Conservation (phyloP, 23 red algal species). For the Cyanidiococcus yangmingshanensis region DNA sequence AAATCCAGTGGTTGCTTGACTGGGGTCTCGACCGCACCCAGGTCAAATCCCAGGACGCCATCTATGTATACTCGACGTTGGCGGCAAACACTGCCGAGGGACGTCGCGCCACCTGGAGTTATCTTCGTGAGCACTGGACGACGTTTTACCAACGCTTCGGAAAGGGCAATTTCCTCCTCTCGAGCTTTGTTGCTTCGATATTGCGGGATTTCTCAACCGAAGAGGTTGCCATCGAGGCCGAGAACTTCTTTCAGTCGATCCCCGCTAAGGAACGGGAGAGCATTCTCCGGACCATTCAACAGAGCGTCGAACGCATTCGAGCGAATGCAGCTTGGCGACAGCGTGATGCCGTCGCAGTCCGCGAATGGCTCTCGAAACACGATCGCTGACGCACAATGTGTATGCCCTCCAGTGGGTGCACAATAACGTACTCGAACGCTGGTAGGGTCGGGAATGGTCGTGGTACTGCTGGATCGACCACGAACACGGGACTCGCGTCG, state of each 20-base stretch:
- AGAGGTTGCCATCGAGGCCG: not conserved
- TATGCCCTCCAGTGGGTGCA: too few relatives aligned
- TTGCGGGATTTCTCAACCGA: not conserved
- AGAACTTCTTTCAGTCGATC: not conserved
- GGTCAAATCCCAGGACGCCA: conserved; percentile 34
- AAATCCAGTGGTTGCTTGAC: conserved; percentile 21
- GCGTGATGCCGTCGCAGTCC: not conserved
- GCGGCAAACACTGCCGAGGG: conserved; percentile 19
- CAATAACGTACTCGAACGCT: too few relatives aligned
- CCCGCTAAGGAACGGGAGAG: conserved; percentile 9
- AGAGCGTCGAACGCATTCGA: conserved; percentile 12
- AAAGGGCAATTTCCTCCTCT: conserved; percentile 37
- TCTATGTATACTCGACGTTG: conserved; percentile 23
- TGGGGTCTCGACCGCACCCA: conserved; percentile 30
- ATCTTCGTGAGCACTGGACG: conserved; percentile 26
- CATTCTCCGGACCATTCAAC: conserved; percentile 6
- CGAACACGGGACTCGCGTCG: too few relatives aligned
- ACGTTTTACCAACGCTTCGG: conserved; percentile 30
- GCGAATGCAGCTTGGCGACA: conserved; percentile 11
- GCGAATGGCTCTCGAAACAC: not conserved
- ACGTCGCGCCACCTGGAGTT: conserved; percentile 17
- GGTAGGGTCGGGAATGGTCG: too few relatives aligned
- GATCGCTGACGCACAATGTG: not conserved
- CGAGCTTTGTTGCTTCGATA: conserved; percentile 17
- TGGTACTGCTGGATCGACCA: too few relatives aligned